These are phyloP conservation scores for Cytospora piceae DNA, from an alignment of 2,329 filamentous ascomycete genomes.

Conservation along the genomic window DNA sequence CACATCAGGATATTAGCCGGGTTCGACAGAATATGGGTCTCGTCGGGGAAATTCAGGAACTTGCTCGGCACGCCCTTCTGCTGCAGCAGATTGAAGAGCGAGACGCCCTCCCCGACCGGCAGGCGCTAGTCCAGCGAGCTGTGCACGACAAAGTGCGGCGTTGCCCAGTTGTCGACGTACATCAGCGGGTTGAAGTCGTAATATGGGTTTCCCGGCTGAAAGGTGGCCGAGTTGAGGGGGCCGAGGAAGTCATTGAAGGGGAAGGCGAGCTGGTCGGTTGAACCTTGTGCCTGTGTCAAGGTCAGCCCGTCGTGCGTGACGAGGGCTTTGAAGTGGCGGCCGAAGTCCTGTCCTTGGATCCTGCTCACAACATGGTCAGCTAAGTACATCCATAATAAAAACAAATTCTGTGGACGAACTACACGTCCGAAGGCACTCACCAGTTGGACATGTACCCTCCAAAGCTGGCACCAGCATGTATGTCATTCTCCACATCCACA, in stretches of 20 bases:
- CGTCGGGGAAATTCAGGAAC: constrained; percentile 80
- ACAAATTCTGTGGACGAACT: too few species aligned
- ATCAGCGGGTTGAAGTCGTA: constrained; percentile 9
- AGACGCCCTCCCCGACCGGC: constrained; percentile 80
- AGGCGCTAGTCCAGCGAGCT: constrained; percentile 88
- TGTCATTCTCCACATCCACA: neutral
- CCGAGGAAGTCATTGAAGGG: constrained; percentile 9
- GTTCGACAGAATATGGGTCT: constrained; percentile 72
- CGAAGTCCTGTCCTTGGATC: constrained; percentile 14
- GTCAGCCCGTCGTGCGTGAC: constrained; percentile 1
- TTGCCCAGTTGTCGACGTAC: constrained; percentile 9
- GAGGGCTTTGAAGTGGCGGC: constrained; percentile 6
- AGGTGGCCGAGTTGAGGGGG: constrained; percentile 1
- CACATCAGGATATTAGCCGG: constrained; percentile 89
- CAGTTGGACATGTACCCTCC: constrained; percentile 13
- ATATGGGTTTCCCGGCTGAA: constrained; percentile 7
- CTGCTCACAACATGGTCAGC: neutral
- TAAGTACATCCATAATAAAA: too few species aligned
- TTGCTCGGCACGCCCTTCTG: constrained; percentile 74
- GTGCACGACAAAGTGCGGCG: constrained; percentile 62
- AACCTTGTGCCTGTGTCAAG: neutral
- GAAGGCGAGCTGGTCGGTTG: constrained; percentile 7
- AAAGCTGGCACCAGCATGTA: constrained; percentile 13
- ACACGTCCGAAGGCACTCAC: neutral
- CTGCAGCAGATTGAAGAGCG: constrained; percentile 86